phyloP scores from a whole-genome alignment of 2,329 filamentous ascomycete genomes.

The Dothideomycetes sp. region DNA sequence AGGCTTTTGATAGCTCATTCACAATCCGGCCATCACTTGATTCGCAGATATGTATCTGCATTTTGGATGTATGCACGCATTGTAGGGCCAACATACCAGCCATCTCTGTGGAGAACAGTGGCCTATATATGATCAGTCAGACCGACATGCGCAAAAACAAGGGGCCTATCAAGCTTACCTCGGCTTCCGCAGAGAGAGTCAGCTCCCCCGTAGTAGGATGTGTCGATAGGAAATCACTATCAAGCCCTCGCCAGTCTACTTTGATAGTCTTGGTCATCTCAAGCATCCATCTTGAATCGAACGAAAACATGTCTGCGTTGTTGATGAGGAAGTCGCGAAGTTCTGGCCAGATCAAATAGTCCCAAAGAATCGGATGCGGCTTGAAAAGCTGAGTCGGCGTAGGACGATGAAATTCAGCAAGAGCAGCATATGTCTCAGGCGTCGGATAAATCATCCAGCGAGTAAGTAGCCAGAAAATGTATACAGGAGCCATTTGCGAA shows the following conservation, averaged over 20 bases:
- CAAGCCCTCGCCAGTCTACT: too few species aligned
- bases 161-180: too few species aligned
- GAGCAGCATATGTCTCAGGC: constrained; percentile 61
- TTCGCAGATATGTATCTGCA: constrained; percentile 4
- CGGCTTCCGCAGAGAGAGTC: too few species aligned
- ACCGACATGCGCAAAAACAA: too few species aligned
- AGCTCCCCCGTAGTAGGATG: too few species aligned
- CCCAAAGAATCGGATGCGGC: constrained; percentile 43
- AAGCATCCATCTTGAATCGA: too few species aligned
- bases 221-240: too few species aligned
- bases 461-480: constrained; percentile 41
- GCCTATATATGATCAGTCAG: too few species aligned
- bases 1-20: too few species aligned
- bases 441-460: constrained; percentile 67
- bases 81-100: constrained; percentile 4
- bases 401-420: constrained; percentile 62
- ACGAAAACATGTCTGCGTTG: too few species aligned
- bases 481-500: constrained; percentile 7
- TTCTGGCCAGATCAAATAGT: constrained; percentile 6
- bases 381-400: constrained; percentile 51
- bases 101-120: too few species aligned
- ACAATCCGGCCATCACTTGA: constrained; percentile 4
- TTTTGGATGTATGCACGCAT: constrained; percentile 5
- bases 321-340: constrained; percentile 5
- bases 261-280: too few species aligned